Evolutionary conservation across 306 rosid species (phyloP).

Genomic region (Leucaena leucocephala): DNA sequence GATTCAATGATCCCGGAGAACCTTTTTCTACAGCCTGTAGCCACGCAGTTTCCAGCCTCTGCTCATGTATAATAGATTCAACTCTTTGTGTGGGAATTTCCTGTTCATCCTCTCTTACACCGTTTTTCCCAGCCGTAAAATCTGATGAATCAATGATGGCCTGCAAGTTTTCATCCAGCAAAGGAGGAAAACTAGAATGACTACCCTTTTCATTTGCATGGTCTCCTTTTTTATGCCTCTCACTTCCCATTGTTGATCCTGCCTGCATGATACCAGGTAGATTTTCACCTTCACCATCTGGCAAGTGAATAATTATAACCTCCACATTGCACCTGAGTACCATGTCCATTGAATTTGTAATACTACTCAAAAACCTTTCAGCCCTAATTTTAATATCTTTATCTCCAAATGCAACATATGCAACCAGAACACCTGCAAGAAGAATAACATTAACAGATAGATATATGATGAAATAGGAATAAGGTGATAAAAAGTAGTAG

Average conservation of each 20-base stretch:
- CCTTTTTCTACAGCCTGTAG: conserved; percentile 87
- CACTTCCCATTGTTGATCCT: conserved; percentile 38
- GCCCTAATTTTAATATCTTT: conserved; percentile 79
- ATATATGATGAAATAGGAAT: conserved; percentile 15
- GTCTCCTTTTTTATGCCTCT: conserved; percentile 52
- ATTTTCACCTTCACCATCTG: conserved; percentile 66
- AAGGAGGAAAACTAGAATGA: conserved; percentile 52
- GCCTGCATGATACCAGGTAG: conserved; percentile 46
- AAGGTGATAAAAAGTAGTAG: conserved; percentile 6
- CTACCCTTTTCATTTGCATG: conserved; percentile 44
- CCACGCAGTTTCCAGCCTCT: conserved; percentile 97
- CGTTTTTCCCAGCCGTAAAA: conserved; percentile 55
- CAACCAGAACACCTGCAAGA: conserved; percentile 78
- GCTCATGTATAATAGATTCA: conserved; percentile 93
- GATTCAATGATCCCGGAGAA: conserved; percentile 83
- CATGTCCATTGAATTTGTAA: conserved; percentile 91
- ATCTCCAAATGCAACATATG: conserved; percentile 80
- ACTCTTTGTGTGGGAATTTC: conserved; percentile 89
- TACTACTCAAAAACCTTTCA: conserved; percentile 94
- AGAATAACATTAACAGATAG: conserved; percentile 30
- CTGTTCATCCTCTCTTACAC: conserved; percentile 51
- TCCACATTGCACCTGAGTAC: conserved; percentile 88
- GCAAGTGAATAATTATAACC: conserved; percentile 85
- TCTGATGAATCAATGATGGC: conserved; percentile 64
- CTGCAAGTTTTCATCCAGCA: conserved; percentile 59